phyloP scores from a whole-genome alignment of 2,329 filamentous ascomycete genomes.

The Leptodontidium sp. region DNA sequence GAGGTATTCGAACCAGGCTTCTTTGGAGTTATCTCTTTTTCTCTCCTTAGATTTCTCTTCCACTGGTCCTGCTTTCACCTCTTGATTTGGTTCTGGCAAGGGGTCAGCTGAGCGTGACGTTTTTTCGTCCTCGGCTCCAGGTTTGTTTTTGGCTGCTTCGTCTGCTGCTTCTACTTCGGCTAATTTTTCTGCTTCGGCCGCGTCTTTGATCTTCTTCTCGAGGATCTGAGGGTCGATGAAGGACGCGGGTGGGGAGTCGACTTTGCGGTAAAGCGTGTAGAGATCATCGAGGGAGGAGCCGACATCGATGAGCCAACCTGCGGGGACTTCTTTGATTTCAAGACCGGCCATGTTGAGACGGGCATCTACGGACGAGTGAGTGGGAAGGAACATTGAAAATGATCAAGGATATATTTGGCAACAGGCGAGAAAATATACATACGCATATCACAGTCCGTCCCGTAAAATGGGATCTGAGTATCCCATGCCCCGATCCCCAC shows the following conservation, averaged over 20 bases:
- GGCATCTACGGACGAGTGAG: slow-evolving; percentile 50
- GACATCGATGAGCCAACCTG: slow-evolving; percentile 56
- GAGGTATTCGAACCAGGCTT: slow-evolving; percentile 5
- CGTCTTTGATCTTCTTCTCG: slow-evolving; percentile 35
- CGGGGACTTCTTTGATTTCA: slow-evolving; percentile 50
- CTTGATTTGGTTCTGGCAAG: neutral
- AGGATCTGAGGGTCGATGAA: slow-evolving; percentile 39
- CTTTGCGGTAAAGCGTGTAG: slow-evolving; percentile 55
- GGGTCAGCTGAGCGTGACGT: neutral
- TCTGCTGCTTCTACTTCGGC: neutral
- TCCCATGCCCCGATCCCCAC: slow-evolving; percentile 61
- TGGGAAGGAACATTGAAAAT: too few relatives aligned
- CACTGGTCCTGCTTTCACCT: neutral
- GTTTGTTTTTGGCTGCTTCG: neutral
- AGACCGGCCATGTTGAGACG: slow-evolving; percentile 57
- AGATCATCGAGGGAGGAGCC: slow-evolving; percentile 56
- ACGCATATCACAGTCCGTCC: slow-evolving; percentile 52
- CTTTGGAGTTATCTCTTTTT: neutral
- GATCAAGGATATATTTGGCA: too few relatives aligned
- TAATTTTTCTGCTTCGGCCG: slow-evolving; percentile 13
- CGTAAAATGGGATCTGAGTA: slow-evolving; percentile 64
- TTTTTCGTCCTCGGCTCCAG: slow-evolving; percentile 3
- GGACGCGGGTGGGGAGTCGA: neutral
- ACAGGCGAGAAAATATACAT: neutral
- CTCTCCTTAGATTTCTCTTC: too few relatives aligned